Conservation (phyloP, 2,329 filamentous ascomycete species). For the Colletotrichum sp. region DNA sequence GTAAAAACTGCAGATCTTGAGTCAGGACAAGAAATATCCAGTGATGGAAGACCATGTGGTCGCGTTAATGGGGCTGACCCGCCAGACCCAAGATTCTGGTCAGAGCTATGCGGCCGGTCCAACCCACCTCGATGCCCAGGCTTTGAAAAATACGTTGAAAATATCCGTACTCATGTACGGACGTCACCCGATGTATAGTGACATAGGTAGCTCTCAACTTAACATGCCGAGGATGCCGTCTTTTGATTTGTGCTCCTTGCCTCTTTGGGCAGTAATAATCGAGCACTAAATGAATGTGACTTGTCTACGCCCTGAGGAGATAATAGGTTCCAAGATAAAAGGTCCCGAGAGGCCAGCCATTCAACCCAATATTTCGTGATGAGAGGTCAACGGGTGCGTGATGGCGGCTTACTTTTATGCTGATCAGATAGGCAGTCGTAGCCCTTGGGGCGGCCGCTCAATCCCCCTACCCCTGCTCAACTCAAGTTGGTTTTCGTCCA, state of each 20-base stretch:
- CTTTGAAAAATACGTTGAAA: fast-evolving
- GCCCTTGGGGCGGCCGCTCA: not conserved
- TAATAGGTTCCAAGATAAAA: not conserved
- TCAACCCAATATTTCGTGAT: not conserved
- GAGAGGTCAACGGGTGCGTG: not conserved
- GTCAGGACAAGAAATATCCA: not conserved
- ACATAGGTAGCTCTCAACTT: fast-evolving
- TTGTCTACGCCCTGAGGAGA: not conserved
- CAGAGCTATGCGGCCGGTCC: not conserved
- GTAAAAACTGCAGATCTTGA: not conserved
- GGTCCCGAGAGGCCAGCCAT: not conserved
- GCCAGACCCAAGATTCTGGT: not conserved
- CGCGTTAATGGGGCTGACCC: not conserved
- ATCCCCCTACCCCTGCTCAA: not conserved
- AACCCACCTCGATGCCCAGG: not conserved
- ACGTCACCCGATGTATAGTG: too few relatives aligned
- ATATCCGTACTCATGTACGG: not conserved
- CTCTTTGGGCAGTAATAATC: not conserved
- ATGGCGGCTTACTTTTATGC: not conserved
- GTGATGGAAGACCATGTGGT: not conserved
- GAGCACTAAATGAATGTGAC: fast-evolving
- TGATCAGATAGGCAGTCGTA: not conserved
- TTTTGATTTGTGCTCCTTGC: not conserved
- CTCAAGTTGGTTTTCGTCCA: not conserved
- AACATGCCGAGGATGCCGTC: fast-evolving